Evolutionary conservation across 2,329 filamentous ascomycete genomes (phyloP), one percentile per base, ranked within the genome.

Genomic region (Harringtonia aguacate): DNA sequence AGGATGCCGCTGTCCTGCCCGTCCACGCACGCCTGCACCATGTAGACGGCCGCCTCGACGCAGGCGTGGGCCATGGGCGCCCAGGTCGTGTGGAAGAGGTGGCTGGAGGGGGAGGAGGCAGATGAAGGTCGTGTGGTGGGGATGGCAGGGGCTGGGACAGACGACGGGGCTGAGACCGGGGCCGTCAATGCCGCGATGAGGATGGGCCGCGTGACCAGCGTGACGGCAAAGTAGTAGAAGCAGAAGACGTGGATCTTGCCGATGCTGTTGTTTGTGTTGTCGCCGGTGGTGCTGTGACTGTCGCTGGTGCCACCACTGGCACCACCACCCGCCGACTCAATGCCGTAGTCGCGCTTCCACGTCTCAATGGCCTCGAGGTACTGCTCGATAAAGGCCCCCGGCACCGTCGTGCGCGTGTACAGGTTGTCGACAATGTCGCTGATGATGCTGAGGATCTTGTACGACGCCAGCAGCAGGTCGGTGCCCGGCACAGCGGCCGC

Each of bases 401-500:
- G 17, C 8, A 44, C 29, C 14, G 45, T 18, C 12, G 9, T 21
- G 29, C 45, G 38, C 20, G 36, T 29, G 38, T 71, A 70, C 0
- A 72, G 46, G 0, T 58, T 59, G 4, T 62, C 58, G 4, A 67
- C 60, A 2, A 70, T 66, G 22, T 67, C 61, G 29, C 67, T 66
- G 4, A 72, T 59, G 9, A 72, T 65, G 5, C 61, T 52, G 0
- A 65, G 61, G 17, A 72, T 59, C 8, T 58, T 53, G 41, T 67
- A 69, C 1, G 65, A 64, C 0, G 67, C 61, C 24, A 63, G 46
- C 8, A 73, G 48, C 18, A 61, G 35, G 28, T 38, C 18, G 18
- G 41, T 13, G 38, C 28, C 22, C 10, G 9, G 31, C 38, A 45
- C 31, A 8, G 10, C 8, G 12, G 39, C 21, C 6, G 39, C n/a